Evolutionary conservation across 148 eudicot genomes (phyloP).

Genomic region (Spergularia bocconei): DNA sequence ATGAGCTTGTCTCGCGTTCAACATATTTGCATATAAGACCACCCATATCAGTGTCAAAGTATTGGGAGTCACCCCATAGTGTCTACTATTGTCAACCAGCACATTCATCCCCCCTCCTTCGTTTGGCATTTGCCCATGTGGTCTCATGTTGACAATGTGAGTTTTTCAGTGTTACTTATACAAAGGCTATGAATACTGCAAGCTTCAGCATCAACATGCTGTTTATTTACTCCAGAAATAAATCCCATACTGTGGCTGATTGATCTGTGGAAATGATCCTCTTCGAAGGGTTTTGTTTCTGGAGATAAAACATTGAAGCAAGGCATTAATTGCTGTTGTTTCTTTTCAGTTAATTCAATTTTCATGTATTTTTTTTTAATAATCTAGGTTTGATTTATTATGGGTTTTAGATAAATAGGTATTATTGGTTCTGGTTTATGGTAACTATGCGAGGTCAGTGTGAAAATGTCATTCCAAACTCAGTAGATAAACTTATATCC

Average conservation of each 20-base stretch:
- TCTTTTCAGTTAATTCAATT: neutral
- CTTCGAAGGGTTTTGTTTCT: neutral
- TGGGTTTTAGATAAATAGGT: neutral
- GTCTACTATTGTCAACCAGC: too few relatives aligned
- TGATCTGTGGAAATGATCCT: neutral
- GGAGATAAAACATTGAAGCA: neutral
- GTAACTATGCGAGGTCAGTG: neutral
- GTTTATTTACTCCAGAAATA: neutral
- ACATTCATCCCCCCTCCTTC: too few relatives aligned
- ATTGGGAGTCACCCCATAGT: too few relatives aligned
- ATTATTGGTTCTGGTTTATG: neutral
- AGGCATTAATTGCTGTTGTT: conserved; percentile 4
- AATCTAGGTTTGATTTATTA: neutral
- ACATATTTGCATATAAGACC: neutral
- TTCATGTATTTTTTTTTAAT: neutral
- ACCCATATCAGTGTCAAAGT: neutral
- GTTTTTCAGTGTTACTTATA: neutral
- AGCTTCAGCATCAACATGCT: neutral
- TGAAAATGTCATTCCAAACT: neutral
- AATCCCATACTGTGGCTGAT: neutral
- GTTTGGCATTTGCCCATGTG: neutral
- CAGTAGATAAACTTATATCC: neutral
- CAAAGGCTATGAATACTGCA: neutral
- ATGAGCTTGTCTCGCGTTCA: neutral
- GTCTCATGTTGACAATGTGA: neutral